Evolutionary conservation across 495 filamentous ascomycete genomes (phyloP), one percentile per base, ranked within the genome.

Genomic region (Penicillium egyptiacum): DNA sequence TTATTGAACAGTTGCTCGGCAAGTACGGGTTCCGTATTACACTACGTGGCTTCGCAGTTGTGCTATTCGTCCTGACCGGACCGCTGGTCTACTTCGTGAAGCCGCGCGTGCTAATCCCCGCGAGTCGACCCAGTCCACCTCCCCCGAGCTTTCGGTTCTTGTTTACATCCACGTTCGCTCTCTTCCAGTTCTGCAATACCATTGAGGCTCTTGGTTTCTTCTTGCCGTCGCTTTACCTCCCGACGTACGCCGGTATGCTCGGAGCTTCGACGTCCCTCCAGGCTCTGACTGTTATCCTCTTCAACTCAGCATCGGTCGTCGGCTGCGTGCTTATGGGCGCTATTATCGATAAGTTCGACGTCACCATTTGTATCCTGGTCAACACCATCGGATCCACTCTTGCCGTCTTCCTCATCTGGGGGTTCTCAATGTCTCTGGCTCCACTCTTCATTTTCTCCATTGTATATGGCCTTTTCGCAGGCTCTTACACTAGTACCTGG

Each of bases 351-450:
- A 70, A 74, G 5, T 66, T 79, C 44, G 71, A 85, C 50, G 78
- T 83, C 14, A 80, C 82, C 0, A 79, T 69, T 5, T 80, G 79
- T 42, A 75, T 88, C 22, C 60, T 85, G 2, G 50, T 86, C 2
- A 79, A 77, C 0, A 77, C 81, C 4, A 43, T 80, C 3, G 85
- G 80, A 0, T 73, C 81, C n/a, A 69, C 79, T 3, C 17, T 82
- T 4, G 70, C 76, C 0, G 79, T 86, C 1, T 86, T 89, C 56
- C 33, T 88, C 5, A 59, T 88, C 30, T 89, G 87, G 86, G 86
- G 86, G 0, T 66, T 89, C 19, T 74, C 83, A 0, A 69, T 67
- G 0, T 75, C 72, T 5, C 57, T 86, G 11, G 63, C 83, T 0
- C 70, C 80, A 28, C 65, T 89, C 17, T 82, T 79, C 50, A 50